phyloP scores from a whole-genome alignment of 2,329 filamentous ascomycete species.

The Alternaria angustiovoidea region DNA sequence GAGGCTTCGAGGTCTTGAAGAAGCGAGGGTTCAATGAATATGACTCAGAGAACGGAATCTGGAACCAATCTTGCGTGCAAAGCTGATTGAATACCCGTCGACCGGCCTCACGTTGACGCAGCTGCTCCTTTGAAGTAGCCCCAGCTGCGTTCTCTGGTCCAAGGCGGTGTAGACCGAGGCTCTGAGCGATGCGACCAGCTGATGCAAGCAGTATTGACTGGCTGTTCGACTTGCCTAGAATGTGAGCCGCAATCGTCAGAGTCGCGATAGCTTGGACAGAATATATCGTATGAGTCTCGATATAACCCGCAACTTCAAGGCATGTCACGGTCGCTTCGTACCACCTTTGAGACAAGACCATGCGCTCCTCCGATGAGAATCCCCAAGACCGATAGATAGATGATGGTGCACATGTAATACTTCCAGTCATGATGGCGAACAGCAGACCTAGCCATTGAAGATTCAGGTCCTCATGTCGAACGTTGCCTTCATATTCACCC shows the following conservation, averaged over 20 bases:
- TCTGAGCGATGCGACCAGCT: conserved; percentile 57
- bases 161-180: conserved; percentile 56
- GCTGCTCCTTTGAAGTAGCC: conserved; percentile 5
- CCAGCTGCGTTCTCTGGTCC: conserved; percentile 20
- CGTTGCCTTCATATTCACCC: conserved; percentile 44
- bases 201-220: conserved; percentile 57
- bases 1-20: conserved; percentile 37
- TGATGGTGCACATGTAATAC: conserved; percentile 51
- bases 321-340: conserved; percentile 55
- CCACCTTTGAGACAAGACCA: conserved; percentile 53
- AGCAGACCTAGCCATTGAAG: conserved; percentile 56
- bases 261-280: conserved; percentile 57
- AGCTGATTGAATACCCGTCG: conserved; percentile 50
- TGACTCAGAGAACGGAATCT: conserved; percentile 51
- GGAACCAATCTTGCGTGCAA: conserved; percentile 55
- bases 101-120: conserved; percentile 42
- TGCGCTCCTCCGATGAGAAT: conserved; percentile 50
- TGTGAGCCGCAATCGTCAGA: conserved; percentile 57
- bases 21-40: conserved; percentile 47
- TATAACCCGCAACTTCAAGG: conserved; percentile 55
- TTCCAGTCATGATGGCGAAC: conserved; percentile 54
- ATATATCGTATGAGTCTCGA: conserved; percentile 50
- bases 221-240: conserved; percentile 56
- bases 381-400: conserved; percentile 50
- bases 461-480: conserved; percentile 47